A percentile compares a stretch with the other conserved stretches of the same genome.
These are phyloP conservation scores for Ogataea polymorpha DNA, from an alignment of 805 yeast species.

Conservation along the genomic window DNA sequence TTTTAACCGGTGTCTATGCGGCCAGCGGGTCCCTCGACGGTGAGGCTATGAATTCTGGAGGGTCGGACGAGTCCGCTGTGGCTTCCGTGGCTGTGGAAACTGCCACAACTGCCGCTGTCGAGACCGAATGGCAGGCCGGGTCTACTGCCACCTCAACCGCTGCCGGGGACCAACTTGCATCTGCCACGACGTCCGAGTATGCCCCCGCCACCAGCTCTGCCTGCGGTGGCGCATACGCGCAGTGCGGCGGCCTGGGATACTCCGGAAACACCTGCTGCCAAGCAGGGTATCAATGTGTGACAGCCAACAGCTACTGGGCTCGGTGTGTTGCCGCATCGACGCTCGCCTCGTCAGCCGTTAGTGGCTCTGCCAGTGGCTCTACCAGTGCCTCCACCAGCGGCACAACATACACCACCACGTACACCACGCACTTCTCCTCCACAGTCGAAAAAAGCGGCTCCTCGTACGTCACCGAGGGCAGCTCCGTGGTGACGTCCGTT, in stretches of 20 bases:
- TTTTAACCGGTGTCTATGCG: slow-evolving; percentile 10
- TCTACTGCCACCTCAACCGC: not conserved
- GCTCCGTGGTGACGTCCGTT: slow-evolving; percentile 16
- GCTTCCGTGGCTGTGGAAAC: slow-evolving; percentile 3
- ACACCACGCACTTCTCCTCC: slow-evolving; percentile 16
- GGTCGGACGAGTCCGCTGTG: not conserved
- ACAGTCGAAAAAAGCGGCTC: slow-evolving; percentile 14
- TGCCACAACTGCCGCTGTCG: not conserved
- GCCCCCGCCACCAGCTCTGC: slow-evolving; percentile 8
- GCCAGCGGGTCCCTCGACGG: slow-evolving; percentile 20
- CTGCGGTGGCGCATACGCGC: slow-evolving; percentile 29
- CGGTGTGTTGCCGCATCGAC: slow-evolving; percentile 29
- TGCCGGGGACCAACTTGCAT: not conserved
- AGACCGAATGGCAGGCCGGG: not conserved
- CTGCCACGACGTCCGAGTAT: not conserved
- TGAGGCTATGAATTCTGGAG: not conserved
- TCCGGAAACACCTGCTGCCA: slow-evolving; percentile 29
- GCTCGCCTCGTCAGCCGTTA: slow-evolving; percentile 8
- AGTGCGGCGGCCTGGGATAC: slow-evolving; percentile 31
- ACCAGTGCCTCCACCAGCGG: not conserved
- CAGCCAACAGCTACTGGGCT: slow-evolving; percentile 30
- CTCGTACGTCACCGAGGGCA: slow-evolving; percentile 10
- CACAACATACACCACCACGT: slow-evolving; percentile 12
- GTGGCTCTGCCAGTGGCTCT: not conserved
- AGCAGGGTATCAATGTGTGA: slow-evolving; percentile 22